phyloP scores from a whole-genome alignment of 2,329 filamentous ascomycete species.

The Beauveria australis region DNA sequence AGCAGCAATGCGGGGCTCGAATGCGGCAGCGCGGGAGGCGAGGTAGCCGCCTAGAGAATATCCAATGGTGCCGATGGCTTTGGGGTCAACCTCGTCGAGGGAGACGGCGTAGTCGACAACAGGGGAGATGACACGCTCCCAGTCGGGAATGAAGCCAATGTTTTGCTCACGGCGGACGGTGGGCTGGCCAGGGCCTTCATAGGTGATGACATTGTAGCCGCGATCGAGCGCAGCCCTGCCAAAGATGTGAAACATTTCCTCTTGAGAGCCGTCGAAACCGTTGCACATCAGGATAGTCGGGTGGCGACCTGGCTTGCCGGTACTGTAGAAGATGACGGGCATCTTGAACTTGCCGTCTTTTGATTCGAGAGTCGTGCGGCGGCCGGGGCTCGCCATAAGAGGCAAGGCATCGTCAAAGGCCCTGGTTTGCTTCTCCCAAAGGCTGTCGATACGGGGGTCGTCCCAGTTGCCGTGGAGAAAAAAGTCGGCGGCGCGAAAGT shows the following conservation, averaged over 20 bases:
- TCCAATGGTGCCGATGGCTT: slow-evolving; percentile 29
- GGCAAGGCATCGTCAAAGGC: slow-evolving; percentile 31
- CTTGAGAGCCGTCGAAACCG: slow-evolving; percentile 35
- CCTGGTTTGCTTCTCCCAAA: slow-evolving; percentile 28
- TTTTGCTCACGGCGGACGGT: slow-evolving; percentile 31
- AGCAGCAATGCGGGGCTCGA: slow-evolving; percentile 35
- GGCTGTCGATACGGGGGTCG: slow-evolving; percentile 29
- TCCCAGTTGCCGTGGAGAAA: slow-evolving; percentile 32
- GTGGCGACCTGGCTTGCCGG: slow-evolving; percentile 13
- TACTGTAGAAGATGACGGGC: slow-evolving; percentile 27
- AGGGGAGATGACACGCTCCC: slow-evolving; percentile 32
- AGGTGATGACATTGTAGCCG: slow-evolving; percentile 35
- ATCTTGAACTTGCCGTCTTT: slow-evolving; percentile 24
- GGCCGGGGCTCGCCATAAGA: slow-evolving; percentile 26
- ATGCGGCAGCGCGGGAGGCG: slow-evolving; percentile 32
- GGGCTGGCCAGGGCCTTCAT: slow-evolving; percentile 38
- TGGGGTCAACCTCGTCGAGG: slow-evolving; percentile 20
- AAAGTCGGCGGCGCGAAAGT: slow-evolving; percentile 34
- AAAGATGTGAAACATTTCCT: slow-evolving; percentile 32
- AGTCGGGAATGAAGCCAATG: slow-evolving; percentile 36
- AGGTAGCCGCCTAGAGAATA: slow-evolving; percentile 34
- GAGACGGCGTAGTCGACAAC: slow-evolving; percentile 30
- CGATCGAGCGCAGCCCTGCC: slow-evolving; percentile 27
- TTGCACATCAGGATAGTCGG: slow-evolving; percentile 34
- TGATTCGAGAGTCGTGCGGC: slow-evolving; percentile 25